A percentile compares a stretch with the other conserved stretches of the same genome.
These are phyloP conservation scores for Venturia pyrina DNA, from an alignment of 2,329 filamentous ascomycete species.

Conservation along the genomic window DNA sequence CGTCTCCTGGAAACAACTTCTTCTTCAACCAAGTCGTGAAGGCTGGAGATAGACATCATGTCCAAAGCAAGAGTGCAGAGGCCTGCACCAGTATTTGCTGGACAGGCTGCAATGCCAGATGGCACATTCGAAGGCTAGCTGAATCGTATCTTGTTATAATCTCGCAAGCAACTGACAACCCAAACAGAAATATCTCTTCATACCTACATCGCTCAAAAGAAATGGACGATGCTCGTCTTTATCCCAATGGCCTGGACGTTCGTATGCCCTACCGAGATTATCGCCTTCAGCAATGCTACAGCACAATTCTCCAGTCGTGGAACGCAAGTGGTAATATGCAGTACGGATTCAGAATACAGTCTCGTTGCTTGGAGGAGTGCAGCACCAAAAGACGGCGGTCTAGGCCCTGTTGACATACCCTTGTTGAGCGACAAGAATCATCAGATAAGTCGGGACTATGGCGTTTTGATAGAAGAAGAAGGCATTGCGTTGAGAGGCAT, in stretches of 20 bases:
- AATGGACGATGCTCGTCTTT: constrained; percentile 56
- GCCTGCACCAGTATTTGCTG: constrained; percentile 28
- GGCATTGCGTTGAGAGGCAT: constrained; percentile 53
- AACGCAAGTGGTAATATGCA: constrained; percentile 50
- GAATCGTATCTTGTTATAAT: not conserved
- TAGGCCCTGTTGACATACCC: constrained; percentile 51
- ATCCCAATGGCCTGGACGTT: constrained; percentile 61
- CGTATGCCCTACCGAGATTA: constrained; percentile 48
- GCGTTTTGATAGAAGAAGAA: constrained; percentile 54
- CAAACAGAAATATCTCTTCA: constrained; percentile 19
- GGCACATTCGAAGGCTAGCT: constrained; percentile 29
- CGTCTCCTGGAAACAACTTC: not conserved
- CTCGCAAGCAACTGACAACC: not conserved
- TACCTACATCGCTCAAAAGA: constrained; percentile 31
- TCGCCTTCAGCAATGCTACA: constrained; percentile 53
- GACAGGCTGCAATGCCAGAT: constrained; percentile 28
- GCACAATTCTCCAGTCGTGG: constrained; percentile 49
- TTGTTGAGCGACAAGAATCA: constrained; percentile 54
- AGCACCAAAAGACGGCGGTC: constrained; percentile 50
- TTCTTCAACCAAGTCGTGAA: not conserved
- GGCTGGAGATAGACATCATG: not conserved
- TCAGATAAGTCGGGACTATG: constrained; percentile 50
- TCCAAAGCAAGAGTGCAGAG: constrained; percentile 30
- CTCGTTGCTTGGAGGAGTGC: constrained; percentile 49
- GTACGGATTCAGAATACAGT: constrained; percentile 51